These are phyloP conservation scores for Bacidia gigantensis DNA, from an alignment of 495 filamentous ascomycete species.

Conservation along the genomic window DNA sequence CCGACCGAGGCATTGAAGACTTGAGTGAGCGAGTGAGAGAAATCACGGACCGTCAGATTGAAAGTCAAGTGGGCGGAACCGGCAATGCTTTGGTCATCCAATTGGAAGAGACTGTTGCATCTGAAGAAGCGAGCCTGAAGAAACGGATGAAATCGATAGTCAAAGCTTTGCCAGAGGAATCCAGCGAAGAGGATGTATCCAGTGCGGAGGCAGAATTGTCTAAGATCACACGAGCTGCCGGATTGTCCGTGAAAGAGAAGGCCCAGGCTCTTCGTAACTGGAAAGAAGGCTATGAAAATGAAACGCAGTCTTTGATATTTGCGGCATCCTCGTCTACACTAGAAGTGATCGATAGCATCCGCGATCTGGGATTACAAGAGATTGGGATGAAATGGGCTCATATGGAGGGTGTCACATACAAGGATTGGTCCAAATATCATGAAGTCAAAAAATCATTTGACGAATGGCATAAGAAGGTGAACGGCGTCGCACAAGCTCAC, in stretches of 20 bases:
- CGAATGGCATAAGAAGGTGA: slow-evolving; percentile 72
- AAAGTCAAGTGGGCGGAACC: slow-evolving; percentile 47
- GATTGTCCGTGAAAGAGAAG: slow-evolving; percentile 61
- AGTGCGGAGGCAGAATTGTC: slow-evolving; percentile 50
- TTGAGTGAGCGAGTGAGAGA: slow-evolving; percentile 56
- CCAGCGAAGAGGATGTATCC: slow-evolving; percentile 37
- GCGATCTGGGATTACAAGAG: slow-evolving; percentile 82
- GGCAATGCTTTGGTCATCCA: slow-evolving; percentile 54
- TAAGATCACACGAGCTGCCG: slow-evolving; percentile 53
- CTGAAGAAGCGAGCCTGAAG: slow-evolving; percentile 53
- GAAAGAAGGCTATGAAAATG: slow-evolving; percentile 58
- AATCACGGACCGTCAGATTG: slow-evolving; percentile 59
- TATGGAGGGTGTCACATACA: slow-evolving; percentile 90
- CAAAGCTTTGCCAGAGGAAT: slow-evolving; percentile 37
- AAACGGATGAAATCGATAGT: slow-evolving; percentile 48
- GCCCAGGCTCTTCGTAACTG: slow-evolving; percentile 71
- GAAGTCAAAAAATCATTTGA: slow-evolving; percentile 69
- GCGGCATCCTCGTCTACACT: slow-evolving; percentile 71
- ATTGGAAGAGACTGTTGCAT: slow-evolving; percentile 49
- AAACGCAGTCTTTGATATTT: slow-evolving; percentile 53
- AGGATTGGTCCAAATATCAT: slow-evolving; percentile 90
- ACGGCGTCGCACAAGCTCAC: slow-evolving; percentile 56
- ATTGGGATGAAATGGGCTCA: slow-evolving; percentile 97
- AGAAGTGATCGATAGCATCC: slow-evolving; percentile 66
- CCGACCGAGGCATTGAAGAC: slow-evolving; percentile 64